phyloP scores from a whole-genome alignment of 2,329 filamentous ascomycete genomes.

The Sclerotinia borealis region DNA sequence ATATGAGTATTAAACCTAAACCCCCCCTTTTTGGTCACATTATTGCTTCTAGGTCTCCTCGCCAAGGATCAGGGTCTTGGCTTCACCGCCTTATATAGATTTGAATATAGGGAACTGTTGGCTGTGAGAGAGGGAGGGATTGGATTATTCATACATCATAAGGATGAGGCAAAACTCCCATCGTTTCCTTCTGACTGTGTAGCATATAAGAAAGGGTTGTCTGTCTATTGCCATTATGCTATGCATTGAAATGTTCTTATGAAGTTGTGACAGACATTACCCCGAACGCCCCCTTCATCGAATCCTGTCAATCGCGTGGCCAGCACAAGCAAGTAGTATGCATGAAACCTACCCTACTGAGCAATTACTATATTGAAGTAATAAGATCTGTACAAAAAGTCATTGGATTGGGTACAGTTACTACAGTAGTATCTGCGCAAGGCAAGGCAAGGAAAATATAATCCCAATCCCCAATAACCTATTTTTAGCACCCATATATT shows the following conservation, averaged over 20 bases:
- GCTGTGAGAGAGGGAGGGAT: neutral
- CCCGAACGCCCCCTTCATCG: neutral
- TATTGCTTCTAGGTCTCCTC: neutral
- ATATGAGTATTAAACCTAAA: neutral
- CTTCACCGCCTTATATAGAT: neutral
- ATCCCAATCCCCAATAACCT: neutral
- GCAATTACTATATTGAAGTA: neutral
- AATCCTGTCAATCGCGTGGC: slow-evolving; percentile 3
- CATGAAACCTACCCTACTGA: neutral
- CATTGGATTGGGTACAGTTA: neutral
- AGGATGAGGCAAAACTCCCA: neutral
- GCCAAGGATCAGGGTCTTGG: neutral
- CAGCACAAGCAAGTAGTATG: neutral
- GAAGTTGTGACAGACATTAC: neutral
- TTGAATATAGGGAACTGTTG: neutral
- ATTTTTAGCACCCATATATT: neutral
- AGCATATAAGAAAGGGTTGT: neutral
- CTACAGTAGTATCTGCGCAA: neutral
- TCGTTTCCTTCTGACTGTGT: neutral
- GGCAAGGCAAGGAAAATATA: neutral
- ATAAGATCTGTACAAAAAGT: neutral
- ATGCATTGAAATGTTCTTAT: neutral
- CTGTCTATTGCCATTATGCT: neutral
- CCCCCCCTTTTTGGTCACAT: neutral
- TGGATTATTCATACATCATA: neutral